Conservation (phyloP, 2,329 filamentous ascomycete genomes). For the Colletotrichum cuscutae region DNA sequence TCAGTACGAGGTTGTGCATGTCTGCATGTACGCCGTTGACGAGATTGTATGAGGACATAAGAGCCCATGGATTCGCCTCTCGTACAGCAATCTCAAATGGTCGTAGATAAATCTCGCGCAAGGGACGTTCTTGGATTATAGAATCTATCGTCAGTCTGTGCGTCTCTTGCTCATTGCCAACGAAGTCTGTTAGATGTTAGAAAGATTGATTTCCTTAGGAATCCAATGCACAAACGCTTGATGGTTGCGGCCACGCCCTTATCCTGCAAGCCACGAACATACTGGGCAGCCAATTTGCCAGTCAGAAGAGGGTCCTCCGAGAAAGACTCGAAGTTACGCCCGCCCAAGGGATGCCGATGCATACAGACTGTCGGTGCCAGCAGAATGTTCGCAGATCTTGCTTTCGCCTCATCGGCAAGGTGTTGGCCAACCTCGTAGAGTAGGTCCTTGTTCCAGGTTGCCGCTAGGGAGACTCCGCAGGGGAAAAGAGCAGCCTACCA, state of each 20-base stretch:
- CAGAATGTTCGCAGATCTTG: slow-evolving; percentile 78
- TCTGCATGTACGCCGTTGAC: slow-evolving; percentile 72
- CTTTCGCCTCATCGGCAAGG: slow-evolving; percentile 77
- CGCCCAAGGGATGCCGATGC: slow-evolving; percentile 85
- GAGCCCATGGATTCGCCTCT: slow-evolving; percentile 74
- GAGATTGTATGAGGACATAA: slow-evolving; percentile 77
- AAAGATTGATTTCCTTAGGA: not conserved
- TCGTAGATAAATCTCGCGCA: slow-evolving; percentile 78
- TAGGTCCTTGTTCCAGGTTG: slow-evolving; percentile 80
- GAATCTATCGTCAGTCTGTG: slow-evolving; percentile 73
- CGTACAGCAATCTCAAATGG: slow-evolving; percentile 79
- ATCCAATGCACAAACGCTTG: slow-evolving; percentile 67
- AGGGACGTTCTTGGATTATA: slow-evolving; percentile 69
- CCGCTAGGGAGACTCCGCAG: slow-evolving; percentile 81
- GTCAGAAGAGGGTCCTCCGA: slow-evolving; percentile 85
- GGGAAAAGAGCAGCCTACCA: slow-evolving; percentile 78
- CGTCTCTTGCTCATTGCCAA: slow-evolving; percentile 80
- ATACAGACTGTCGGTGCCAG: slow-evolving; percentile 84
- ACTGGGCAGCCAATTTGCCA: slow-evolving; percentile 77
- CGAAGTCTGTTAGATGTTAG: slow-evolving; percentile 61
- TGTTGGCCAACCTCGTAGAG: slow-evolving; percentile 76
- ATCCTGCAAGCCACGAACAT: slow-evolving; percentile 78
- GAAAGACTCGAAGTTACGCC: slow-evolving; percentile 87
- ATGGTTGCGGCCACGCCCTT: slow-evolving; percentile 80
- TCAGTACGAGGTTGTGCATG: slow-evolving; percentile 65